These are phyloP conservation scores for Podospora fimiseda DNA, from an alignment of 495 filamentous ascomycete species.

Conservation along the genomic window DNA sequence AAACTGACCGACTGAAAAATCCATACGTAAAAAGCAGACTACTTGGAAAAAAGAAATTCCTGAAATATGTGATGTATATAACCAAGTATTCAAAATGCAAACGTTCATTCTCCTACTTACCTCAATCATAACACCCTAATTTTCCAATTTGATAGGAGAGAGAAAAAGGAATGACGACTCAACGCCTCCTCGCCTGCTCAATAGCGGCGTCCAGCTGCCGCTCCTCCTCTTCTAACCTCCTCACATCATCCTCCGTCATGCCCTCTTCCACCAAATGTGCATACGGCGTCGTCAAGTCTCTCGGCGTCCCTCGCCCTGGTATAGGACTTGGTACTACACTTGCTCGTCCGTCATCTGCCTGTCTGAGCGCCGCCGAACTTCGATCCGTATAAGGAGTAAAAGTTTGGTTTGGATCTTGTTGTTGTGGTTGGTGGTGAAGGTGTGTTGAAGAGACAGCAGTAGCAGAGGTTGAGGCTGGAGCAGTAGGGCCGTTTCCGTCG, in stretches of 20 bases:
- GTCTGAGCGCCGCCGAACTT: slow-evolving; percentile 9
- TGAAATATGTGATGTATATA: not conserved
- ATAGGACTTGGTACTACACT: slow-evolving; percentile 13
- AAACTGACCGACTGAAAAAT: not conserved
- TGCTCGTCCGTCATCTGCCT: slow-evolving; percentile 4
- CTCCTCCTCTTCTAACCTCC: slow-evolving; percentile 44
- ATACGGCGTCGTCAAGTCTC: slow-evolving; percentile 26
- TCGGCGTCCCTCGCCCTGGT: slow-evolving; percentile 20
- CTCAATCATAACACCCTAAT: too few species aligned
- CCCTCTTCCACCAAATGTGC: slow-evolving; percentile 45
- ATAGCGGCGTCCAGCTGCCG: slow-evolving; percentile 43
- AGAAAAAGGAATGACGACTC: too few species aligned
- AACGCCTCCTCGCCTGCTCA: slow-evolving; percentile 31
- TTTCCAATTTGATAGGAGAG: too few species aligned
- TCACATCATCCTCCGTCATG: slow-evolving; percentile 45
- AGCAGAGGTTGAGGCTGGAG: not conserved
- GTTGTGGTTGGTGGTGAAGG: not conserved
- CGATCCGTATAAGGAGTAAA: slow-evolving; percentile 37
- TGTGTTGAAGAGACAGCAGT: slow-evolving; percentile 2
- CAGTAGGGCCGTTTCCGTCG: slow-evolving; percentile 20
- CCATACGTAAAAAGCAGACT: not conserved
- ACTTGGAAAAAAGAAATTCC: not conserved
- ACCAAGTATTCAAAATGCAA: not conserved
- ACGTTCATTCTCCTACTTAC: too few species aligned
- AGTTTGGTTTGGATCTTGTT: slow-evolving; percentile 15